Evolutionary conservation across 306 rosid species (phyloP).

Genomic region (Cicer bijugum): DNA sequence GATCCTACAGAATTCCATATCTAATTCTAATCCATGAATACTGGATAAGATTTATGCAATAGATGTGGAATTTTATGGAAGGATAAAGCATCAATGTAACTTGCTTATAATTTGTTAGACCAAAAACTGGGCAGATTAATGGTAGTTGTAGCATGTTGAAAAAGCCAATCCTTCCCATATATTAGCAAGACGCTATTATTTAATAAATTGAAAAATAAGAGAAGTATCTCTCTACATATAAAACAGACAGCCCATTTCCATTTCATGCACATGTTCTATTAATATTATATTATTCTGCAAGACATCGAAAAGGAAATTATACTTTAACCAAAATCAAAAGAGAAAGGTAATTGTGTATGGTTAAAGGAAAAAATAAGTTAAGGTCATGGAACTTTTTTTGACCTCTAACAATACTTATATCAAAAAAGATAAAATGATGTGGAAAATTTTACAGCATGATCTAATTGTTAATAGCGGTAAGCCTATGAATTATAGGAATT

Average conservation of each 20-base stretch:
- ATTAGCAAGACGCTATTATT: background rate
- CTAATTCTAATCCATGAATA: background rate
- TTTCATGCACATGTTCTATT: slow-evolving; percentile 24
- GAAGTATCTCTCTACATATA: background rate
- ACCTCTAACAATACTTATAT: background rate
- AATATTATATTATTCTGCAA: background rate
- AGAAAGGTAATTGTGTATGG: no score
- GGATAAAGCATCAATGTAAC: background rate
- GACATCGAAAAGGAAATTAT: background rate
- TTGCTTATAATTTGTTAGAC: slow-evolving; percentile 26
- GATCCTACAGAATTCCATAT: slow-evolving; percentile 4
- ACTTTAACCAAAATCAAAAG: background rate
- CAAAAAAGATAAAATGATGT: background rate
- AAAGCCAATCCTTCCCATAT: slow-evolving; percentile 5
- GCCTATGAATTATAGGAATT: slow-evolving; percentile 5
- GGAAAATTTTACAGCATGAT: slow-evolving; percentile 23
- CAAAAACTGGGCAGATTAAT: background rate
- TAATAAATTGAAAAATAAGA: slow-evolving; percentile 8
- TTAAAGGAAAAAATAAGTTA: no score
- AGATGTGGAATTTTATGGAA: slow-evolving; percentile 20
- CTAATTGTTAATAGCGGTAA: slow-evolving; percentile 18
- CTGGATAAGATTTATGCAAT: slow-evolving; percentile 16
- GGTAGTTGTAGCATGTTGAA: slow-evolving; percentile 1
- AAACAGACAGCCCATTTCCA: slow-evolving; percentile 2
- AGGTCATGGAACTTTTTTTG: background rate